These are phyloP conservation scores for Claviceps humidiphila DNA, from an alignment of 2,329 filamentous ascomycete species.

Conservation along the genomic window DNA sequence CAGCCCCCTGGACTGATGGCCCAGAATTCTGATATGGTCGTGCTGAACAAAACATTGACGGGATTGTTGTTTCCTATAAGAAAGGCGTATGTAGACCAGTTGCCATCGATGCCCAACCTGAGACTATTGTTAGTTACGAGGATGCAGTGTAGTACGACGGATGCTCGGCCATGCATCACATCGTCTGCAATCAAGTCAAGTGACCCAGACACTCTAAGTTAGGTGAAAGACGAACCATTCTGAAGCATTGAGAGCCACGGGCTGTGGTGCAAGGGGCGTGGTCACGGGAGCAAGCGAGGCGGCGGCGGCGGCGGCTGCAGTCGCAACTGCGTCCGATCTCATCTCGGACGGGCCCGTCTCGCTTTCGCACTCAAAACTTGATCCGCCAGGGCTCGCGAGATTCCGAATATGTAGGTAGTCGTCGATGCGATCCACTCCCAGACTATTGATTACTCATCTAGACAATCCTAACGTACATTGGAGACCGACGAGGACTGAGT, in stretches of 20 bases:
- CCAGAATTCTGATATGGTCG: constrained; percentile 59
- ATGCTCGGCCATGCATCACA: not conserved
- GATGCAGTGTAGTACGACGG: not conserved
- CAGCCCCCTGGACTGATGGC: constrained; percentile 48
- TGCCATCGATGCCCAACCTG: constrained; percentile 53
- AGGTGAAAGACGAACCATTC: constrained; percentile 9
- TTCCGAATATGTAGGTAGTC: not conserved
- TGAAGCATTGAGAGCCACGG: constrained; percentile 11
- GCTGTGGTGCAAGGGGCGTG: constrained; percentile 2
- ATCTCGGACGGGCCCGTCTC: constrained; percentile 1
- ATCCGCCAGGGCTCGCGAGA: not conserved
- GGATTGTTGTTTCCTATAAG: constrained; percentile 26
- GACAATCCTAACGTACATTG: constrained; percentile 1
- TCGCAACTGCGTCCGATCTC: constrained; percentile 5
- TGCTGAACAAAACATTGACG: constrained; percentile 42
- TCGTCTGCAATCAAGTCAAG: not conserved
- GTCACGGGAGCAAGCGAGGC: constrained; percentile 1
- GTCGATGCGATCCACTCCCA: not conserved
- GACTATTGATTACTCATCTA: not conserved
- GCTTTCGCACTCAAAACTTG: not conserved
- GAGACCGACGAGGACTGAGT: not conserved
- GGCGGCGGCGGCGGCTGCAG: constrained; percentile 2
- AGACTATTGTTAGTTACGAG: not conserved
- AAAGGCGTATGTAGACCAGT: constrained; percentile 58
- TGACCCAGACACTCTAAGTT: not conserved